phyloP scores from a whole-genome alignment of 306 rosid genomes.

The Rosa multiflora region DNA sequence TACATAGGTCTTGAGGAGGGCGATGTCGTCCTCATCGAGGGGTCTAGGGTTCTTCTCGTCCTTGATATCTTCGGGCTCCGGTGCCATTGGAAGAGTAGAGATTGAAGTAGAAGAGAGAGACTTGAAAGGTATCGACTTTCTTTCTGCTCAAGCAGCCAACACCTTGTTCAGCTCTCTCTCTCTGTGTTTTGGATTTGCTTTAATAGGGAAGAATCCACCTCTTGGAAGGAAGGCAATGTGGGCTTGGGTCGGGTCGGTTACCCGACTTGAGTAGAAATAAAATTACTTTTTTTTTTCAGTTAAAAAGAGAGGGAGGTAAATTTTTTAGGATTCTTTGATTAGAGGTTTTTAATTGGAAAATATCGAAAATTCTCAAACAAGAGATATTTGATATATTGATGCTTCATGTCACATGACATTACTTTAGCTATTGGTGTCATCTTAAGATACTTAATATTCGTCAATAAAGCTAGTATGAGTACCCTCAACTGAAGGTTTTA shows the following conservation, averaged over 20 bases:
- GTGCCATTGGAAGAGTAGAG: constrained; percentile 54
- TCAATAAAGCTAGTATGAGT: too few species aligned
- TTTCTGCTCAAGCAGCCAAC: constrained; percentile 10
- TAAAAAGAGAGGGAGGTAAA: too few species aligned
- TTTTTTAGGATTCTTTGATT: too few species aligned
- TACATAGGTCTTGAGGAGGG: constrained; percentile 94
- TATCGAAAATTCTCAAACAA: too few species aligned
- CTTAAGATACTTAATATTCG: too few species aligned
- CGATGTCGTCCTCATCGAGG: constrained; percentile 94
- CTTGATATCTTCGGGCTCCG: constrained; percentile 79
- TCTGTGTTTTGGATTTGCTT: neutral
- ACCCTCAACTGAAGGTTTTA: too few species aligned
- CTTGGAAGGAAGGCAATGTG: neutral
- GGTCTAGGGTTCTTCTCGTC: constrained; percentile 99
- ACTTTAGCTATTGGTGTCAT: too few species aligned
- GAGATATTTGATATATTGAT: too few species aligned
- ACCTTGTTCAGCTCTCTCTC: neutral
- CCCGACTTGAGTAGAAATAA: neutral
- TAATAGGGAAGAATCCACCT: neutral
- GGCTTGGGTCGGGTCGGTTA: neutral
- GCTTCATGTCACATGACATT: too few species aligned
- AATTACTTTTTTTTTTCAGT: too few species aligned
- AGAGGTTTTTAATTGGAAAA: too few species aligned
- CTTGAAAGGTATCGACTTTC: constrained; percentile 1
- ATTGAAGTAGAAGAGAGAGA: neutral